Conservation (phyloP, 441 rosid genomes). For the Sinapis alba region DNA sequence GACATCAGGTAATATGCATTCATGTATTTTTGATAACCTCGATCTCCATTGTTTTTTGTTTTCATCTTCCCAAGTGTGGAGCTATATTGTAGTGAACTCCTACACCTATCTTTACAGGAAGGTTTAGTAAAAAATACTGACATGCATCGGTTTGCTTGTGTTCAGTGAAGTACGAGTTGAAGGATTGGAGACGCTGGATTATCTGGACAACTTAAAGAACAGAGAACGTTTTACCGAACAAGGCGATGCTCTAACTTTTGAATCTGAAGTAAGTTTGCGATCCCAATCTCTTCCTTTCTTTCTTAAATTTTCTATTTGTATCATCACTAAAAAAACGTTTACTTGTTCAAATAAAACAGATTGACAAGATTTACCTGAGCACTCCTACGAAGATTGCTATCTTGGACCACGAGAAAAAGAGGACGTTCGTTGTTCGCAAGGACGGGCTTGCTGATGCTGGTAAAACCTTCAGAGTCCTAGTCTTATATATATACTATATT, state of each 20-base stretch:
- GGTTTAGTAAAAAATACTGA: constrained; percentile 1
- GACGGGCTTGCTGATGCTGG: constrained; percentile 98
- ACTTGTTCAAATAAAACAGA: constrained; percentile 40
- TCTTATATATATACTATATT: not conserved
- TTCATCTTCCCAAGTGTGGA: not conserved
- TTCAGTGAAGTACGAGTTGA: constrained; percentile 95
- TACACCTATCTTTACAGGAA: not conserved
- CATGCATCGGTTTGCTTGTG: constrained; percentile 29
- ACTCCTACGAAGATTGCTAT: constrained; percentile 92
- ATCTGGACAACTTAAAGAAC: constrained; percentile 77
- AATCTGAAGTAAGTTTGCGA: constrained; percentile 67
- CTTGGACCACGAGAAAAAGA: constrained; percentile 89
- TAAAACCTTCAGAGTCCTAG: constrained; percentile 30
- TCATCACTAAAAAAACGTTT: constrained; percentile 5
- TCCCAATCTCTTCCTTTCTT: constrained; percentile 5
- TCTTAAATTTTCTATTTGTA: not conserved
- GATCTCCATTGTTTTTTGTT: not conserved
- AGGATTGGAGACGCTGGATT: constrained; percentile 94
- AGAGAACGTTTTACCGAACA: constrained; percentile 93
- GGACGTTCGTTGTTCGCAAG: constrained; percentile 86
- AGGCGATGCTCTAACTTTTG: constrained; percentile 97
- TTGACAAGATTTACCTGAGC: constrained; percentile 76
- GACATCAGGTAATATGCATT: constrained; percentile 73
- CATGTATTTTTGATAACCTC: not conserved
- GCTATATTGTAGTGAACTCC: not conserved